phyloP scores from a whole-genome alignment of 2,329 filamentous ascomycete species.

The Westerdykella sp. region DNA sequence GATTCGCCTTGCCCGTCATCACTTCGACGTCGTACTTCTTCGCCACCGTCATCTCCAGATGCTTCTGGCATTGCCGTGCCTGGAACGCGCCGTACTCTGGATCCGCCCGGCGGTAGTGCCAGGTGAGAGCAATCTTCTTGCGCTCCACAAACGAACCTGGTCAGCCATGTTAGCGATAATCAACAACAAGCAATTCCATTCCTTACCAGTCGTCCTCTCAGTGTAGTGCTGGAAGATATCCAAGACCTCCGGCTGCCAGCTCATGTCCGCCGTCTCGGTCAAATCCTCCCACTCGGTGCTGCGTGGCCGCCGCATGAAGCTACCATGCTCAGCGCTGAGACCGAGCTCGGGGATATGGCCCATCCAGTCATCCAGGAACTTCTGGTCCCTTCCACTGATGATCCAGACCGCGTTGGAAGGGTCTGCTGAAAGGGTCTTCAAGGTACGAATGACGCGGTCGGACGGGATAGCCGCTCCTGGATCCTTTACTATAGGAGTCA shows the following conservation, averaged over 20 bases:
- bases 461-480: constrained; percentile 85
- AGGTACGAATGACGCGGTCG: constrained; percentile 69
- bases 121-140: constrained; percentile 90
- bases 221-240: constrained; percentile 83
- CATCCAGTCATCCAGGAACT: constrained; percentile 83
- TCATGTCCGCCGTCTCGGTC: constrained; percentile 81
- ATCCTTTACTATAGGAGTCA: constrained; percentile 89
- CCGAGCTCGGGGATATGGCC: constrained; percentile 85
- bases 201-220: constrained; percentile 71
- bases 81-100: constrained; percentile 77
- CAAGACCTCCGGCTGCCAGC: constrained; percentile 82
- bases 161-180: constrained; percentile 9
- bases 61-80: constrained; percentile 72
- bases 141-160: constrained; percentile 84
- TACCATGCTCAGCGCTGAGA: constrained; percentile 95
- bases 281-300: constrained; percentile 79
- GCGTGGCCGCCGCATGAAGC: constrained; percentile 81
- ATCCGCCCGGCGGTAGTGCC: constrained; percentile 92
- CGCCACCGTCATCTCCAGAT: constrained; percentile 69
- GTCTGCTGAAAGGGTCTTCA: constrained; percentile 74
- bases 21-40: constrained; percentile 88
- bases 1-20: constrained; percentile 93
- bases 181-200: not conserved
- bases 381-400: constrained; percentile 89
- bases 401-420: constrained; percentile 92